Percentiles rank a stretch among this genome's conserved stretches.
These are phyloP conservation scores for Pseudopyrenochaeta lycopersici DNA, from an alignment of 2,329 filamentous ascomycete genomes.

Conservation along the genomic window DNA sequence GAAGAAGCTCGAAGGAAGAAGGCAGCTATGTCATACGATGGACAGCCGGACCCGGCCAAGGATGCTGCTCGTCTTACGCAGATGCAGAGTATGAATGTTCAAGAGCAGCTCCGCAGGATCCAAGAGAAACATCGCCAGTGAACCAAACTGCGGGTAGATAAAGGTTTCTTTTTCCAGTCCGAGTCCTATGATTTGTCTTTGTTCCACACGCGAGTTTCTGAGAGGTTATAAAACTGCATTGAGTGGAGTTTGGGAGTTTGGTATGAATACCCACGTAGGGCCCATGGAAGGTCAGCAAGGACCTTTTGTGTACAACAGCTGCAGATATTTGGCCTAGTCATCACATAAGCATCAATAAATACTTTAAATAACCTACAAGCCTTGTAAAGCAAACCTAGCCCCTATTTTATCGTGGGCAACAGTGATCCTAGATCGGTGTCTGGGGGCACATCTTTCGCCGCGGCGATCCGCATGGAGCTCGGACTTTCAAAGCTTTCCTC, in stretches of 20 bases:
- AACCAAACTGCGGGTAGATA: not conserved
- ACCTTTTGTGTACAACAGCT: slow-evolving; percentile 8
- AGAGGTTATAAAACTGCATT: slow-evolving; percentile 13
- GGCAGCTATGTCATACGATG: slow-evolving; percentile 74
- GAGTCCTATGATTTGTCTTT: not conserved
- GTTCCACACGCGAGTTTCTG: not conserved
- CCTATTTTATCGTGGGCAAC: not conserved
- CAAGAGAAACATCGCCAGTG: slow-evolving; percentile 61
- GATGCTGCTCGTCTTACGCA: slow-evolving; percentile 63
- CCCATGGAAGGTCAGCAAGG: not conserved
- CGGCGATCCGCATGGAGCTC: slow-evolving; percentile 24
- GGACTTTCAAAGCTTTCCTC: slow-evolving; percentile 42
- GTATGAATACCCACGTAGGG: slow-evolving; percentile 17
- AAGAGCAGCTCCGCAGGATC: slow-evolving; percentile 81
- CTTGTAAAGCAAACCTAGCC: too few relatives aligned
- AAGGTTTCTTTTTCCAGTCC: slow-evolving; percentile 5
- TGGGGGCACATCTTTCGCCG: slow-evolving; percentile 12
- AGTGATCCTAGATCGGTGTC: not conserved
- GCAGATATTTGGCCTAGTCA: slow-evolving; percentile 1
- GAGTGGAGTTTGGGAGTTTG: slow-evolving; percentile 23
- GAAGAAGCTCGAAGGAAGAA: slow-evolving; percentile 82
- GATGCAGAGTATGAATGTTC: slow-evolving; percentile 71
- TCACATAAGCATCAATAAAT: slow-evolving; percentile 4
- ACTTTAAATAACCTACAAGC: not conserved
- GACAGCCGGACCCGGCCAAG: slow-evolving; percentile 65